A percentile compares a stretch with the other conserved stretches of the same genome.
Evolutionary conservation across 2,329 filamentous ascomycete species (phyloP).

Genomic region (Fusarium nelsonii): DNA sequence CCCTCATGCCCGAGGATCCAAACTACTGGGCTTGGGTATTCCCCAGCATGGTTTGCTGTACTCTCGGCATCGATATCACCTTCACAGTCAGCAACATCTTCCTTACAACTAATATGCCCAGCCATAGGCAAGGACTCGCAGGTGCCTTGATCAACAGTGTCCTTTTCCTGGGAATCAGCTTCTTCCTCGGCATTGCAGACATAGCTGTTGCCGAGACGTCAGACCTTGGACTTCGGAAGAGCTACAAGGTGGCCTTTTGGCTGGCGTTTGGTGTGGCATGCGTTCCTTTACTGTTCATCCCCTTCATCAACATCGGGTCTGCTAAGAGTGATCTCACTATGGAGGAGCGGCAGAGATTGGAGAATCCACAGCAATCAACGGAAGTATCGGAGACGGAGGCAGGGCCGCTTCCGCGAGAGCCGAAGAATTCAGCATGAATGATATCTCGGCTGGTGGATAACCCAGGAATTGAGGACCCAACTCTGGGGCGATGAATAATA

Average conservation of each 20-base stretch:
- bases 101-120: constrained; percentile 72
- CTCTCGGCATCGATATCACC: constrained; percentile 74
- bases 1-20: constrained; percentile 64
- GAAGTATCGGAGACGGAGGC: constrained; percentile 23
- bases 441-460: constrained; percentile 10
- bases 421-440: constrained; percentile 21
- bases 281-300: constrained; percentile 38
- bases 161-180: constrained; percentile 72
- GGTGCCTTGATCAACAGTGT: constrained; percentile 73
- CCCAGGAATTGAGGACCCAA: constrained; percentile 9
- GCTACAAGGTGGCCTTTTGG: constrained; percentile 48
- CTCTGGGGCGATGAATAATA: constrained; percentile 8
- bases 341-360: constrained; percentile 44
- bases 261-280: constrained; percentile 42
- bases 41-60: constrained; percentile 69
- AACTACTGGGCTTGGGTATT: constrained; percentile 75
- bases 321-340: constrained; percentile 48
- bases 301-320: constrained; percentile 44
- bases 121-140: constrained; percentile 70
- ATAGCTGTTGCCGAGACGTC: constrained; percentile 60
- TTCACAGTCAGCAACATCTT: constrained; percentile 77
- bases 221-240: constrained; percentile 53
- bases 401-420: constrained; percentile 17
- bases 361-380: constrained; percentile 19
- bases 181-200: constrained; percentile 74